Conservation (phyloP, 352 stramenopile genomes). For the Globisporangium lucens region DNA sequence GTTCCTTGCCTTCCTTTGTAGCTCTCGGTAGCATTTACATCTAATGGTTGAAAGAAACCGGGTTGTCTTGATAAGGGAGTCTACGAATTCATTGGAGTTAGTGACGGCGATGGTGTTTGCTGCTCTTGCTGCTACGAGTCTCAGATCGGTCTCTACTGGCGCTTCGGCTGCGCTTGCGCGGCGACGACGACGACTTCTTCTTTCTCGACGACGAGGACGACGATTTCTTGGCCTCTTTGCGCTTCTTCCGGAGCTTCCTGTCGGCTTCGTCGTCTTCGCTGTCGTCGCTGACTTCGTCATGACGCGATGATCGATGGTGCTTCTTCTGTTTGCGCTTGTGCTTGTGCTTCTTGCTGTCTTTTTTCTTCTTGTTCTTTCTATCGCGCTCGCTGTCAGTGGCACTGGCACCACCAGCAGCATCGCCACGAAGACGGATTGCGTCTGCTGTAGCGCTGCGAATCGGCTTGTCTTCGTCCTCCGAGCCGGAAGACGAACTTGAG, state of each 20-base stretch:
- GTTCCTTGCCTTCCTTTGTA: neutral
- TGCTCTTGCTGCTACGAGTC: neutral
- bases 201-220: conserved; percentile 17
- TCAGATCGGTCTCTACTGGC: conserved; percentile 6
- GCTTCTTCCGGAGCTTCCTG: conserved; percentile 27
- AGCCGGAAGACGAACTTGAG: conserved; percentile 12
- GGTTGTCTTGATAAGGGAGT: neutral
- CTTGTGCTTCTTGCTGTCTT: conserved; percentile 13
- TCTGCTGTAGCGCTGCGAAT: neutral
- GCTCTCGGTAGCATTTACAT: neutral
- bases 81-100: neutral
- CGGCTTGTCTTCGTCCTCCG: neutral
- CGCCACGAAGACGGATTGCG: neutral
- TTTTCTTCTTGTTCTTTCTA: conserved; percentile 23
- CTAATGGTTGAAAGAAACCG: neutral
- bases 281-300: conserved; percentile 19
- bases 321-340: conserved; percentile 15
- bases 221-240: conserved; percentile 29
- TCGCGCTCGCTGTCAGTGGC: neutral
- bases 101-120: conserved; percentile 12
- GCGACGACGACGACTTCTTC: conserved; percentile 9
- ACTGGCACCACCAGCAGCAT: neutral
- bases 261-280: conserved; percentile 19
- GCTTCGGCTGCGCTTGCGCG: conserved; percentile 23
- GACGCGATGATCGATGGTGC: conserved; percentile 25